A percentile compares a stretch with the other conserved stretches of the same genome.
Evolutionary conservation across 2,329 filamentous ascomycete genomes (phyloP).

Genomic region (Pyrenochaeta sp.): DNA sequence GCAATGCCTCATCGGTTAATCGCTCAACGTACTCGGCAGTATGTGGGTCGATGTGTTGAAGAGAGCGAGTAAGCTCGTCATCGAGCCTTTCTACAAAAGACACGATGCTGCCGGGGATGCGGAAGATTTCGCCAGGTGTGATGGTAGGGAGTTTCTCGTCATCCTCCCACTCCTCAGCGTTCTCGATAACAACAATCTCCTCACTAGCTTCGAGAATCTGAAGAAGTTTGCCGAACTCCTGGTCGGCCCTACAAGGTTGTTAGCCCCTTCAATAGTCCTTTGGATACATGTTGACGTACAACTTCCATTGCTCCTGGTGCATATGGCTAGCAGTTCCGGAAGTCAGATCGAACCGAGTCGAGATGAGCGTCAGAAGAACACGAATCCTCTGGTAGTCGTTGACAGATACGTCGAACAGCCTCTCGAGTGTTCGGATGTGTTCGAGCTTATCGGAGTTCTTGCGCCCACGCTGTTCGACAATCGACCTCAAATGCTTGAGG

Average conservation of each 20-base stretch:
- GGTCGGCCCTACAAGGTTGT: constrained; percentile 66
- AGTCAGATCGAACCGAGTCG: constrained; percentile 91
- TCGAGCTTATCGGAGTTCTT: constrained; percentile 97
- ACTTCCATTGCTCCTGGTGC: constrained; percentile 96
- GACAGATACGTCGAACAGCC: constrained; percentile 84
- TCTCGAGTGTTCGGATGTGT: constrained; percentile 98
- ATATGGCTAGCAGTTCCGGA: constrained; percentile 82
- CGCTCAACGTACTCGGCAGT: constrained; percentile 98
- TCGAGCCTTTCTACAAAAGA: constrained; percentile 95
- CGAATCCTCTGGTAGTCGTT: constrained; percentile 95
- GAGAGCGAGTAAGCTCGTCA: constrained; percentile 95
- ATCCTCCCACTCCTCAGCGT: constrained; percentile 97
- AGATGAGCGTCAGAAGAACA: constrained; percentile 88
- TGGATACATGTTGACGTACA: constrained; percentile 54
- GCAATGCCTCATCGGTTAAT: constrained; percentile 83
- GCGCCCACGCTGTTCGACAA: constrained; percentile 95
- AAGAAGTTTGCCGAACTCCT: constrained; percentile 81
- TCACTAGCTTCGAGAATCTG: constrained; percentile 78
- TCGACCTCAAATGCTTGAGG: constrained; percentile 91
- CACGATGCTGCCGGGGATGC: constrained; percentile 90
- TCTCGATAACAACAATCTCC: constrained; percentile 86
- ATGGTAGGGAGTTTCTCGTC: constrained; percentile 90
- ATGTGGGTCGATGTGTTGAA: constrained; percentile 97
- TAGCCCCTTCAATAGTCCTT: too few relatives aligned
- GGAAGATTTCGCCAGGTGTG: constrained; percentile 79